Percentiles rank a stretch among this genome's conserved stretches.
Conservation (phyloP, 2,329 filamentous ascomycete species). For the Aspergillus hortae region DNA sequence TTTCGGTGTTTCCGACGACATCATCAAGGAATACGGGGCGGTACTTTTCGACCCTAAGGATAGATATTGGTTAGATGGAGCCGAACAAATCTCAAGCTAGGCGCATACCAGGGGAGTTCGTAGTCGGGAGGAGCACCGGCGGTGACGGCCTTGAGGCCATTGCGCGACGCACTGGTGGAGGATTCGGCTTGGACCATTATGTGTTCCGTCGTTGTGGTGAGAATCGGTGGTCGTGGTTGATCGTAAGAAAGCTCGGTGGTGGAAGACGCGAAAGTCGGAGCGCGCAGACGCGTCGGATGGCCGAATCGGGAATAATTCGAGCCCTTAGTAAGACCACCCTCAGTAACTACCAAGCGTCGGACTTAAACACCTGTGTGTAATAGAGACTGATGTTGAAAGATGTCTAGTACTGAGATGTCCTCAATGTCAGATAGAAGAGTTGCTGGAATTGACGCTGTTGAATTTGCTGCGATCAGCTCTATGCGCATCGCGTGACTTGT, state of each 20-base stretch:
- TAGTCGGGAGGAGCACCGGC: conserved; percentile 43
- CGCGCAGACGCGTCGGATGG: conserved; percentile 22
- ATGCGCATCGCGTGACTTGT: background rate
- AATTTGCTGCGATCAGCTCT: background rate
- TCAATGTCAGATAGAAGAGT: no score
- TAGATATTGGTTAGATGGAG: conserved; percentile 13
- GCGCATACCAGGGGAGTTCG: conserved; percentile 47
- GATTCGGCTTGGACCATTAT: conserved; percentile 46
- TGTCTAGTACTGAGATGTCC: no score
- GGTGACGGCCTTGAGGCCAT: conserved; percentile 38
- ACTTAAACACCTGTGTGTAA: no score
- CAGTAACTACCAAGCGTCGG: no score
- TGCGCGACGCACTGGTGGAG: conserved; percentile 41
- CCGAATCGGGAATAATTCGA: conserved; percentile 5
- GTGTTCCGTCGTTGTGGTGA: background rate
- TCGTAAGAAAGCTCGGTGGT: background rate
- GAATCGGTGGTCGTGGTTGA: background rate
- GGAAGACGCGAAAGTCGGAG: conserved; percentile 25
- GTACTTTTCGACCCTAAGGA: conserved; percentile 91
- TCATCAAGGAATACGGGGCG: conserved; percentile 92
- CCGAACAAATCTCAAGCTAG: background rate
- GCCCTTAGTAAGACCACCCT: no score
- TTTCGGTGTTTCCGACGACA: conserved; percentile 96
- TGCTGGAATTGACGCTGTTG: no score
- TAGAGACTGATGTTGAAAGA: no score